Evolutionary conservation across 1,284 basidiomycete species (phyloP).

Genomic region (Macrocystidia cucumis): DNA sequence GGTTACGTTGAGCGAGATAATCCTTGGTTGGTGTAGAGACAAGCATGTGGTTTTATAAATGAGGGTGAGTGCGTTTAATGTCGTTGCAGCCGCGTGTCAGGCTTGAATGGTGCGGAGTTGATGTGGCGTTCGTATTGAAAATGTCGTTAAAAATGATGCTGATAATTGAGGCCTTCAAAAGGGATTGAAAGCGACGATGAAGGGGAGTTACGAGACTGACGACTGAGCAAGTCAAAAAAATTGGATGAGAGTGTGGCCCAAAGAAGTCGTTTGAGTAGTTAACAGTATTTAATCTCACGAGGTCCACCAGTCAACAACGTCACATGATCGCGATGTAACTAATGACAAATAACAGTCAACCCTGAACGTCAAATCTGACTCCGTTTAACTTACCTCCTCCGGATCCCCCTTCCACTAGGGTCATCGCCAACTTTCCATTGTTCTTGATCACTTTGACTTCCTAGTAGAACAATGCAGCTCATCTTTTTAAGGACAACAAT

Average conservation of each 20-base stretch:
- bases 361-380: too few species aligned
- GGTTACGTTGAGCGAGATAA: constrained; percentile 21
- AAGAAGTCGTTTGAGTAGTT: too few species aligned
- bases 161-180: constrained; percentile 6
- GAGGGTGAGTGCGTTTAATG: constrained; percentile 11
- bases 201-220: not conserved
- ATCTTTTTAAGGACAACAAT: too few species aligned
- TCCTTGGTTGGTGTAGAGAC: constrained; percentile 31
- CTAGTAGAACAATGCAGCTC: too few species aligned
- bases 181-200: constrained; percentile 7
- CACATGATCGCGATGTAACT: constrained; percentile 25
- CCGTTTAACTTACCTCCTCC: too few species aligned
- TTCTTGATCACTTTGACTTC: too few species aligned
- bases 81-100: constrained; percentile 11
- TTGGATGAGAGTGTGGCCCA: too few species aligned
- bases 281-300: constrained; percentile 23
- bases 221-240: too few species aligned
- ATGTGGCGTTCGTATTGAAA: constrained; percentile 2
- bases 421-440: too few species aligned
- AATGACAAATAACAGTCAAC: too few species aligned
- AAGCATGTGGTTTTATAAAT: constrained; percentile 25
- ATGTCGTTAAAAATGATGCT: not conserved
- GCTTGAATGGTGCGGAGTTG: constrained; percentile 5
- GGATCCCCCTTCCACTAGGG: too few species aligned
- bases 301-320: constrained; percentile 25